phyloP scores from a whole-genome alignment of 345 rosid species.

The Trapa bicornis region DNA sequence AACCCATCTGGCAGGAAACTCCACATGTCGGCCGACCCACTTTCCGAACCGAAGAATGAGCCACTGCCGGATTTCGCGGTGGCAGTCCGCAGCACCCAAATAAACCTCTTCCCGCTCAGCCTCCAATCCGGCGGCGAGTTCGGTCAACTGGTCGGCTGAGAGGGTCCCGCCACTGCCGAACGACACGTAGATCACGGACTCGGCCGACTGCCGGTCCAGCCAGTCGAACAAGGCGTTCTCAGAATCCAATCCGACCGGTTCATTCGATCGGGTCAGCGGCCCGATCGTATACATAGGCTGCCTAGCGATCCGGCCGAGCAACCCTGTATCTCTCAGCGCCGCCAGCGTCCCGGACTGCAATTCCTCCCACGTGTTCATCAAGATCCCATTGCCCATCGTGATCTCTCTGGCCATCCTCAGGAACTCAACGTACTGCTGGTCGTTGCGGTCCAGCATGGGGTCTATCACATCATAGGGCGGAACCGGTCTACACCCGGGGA shows the following conservation, averaged over 20 bases:
- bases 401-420: slow-evolving; percentile 12
- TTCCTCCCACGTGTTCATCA: slow-evolving; percentile 56
- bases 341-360: slow-evolving; percentile 24
- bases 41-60: slow-evolving; percentile 14
- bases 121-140: slow-evolving; percentile 61
- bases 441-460: slow-evolving; percentile 20
- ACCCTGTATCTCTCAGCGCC: slow-evolving; percentile 21
- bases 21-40: not conserved
- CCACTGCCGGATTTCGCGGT: slow-evolving; percentile 10
- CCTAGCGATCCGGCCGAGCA: slow-evolving; percentile 10
- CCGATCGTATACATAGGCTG: slow-evolving; percentile 38
- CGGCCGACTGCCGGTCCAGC: slow-evolving; percentile 33
- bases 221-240: slow-evolving; percentile 18
- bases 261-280: slow-evolving; percentile 21
- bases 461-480: slow-evolving; percentile 30
- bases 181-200: slow-evolving; percentile 49
- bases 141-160: slow-evolving; percentile 31
- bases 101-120: slow-evolving; percentile 39
- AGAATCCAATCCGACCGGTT: not conserved
- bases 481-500: slow-evolving; percentile 48
- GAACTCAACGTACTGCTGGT: slow-evolving; percentile 12
- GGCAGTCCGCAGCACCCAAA: slow-evolving; percentile 53
- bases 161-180: slow-evolving; percentile 66
- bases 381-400: slow-evolving; percentile 32
- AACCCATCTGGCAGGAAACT: slow-evolving; percentile 52